Percentiles rank a stretch among this genome's conserved stretches.
Evolutionary conservation across 352 stramenopile genomes (phyloP).

Genomic region (Phytophthora europaea): DNA sequence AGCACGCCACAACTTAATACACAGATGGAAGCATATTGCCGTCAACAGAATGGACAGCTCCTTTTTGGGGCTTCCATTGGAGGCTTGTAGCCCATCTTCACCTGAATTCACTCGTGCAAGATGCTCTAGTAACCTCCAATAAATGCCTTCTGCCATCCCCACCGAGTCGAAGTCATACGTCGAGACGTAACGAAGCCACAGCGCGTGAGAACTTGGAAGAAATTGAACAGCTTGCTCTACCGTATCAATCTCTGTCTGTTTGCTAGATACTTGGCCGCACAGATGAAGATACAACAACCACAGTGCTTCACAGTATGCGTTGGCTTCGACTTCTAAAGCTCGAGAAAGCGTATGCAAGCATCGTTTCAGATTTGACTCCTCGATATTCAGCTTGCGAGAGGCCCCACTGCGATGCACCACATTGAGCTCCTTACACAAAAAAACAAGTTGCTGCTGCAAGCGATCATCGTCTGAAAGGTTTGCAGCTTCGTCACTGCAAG

Average conservation of each 20-base stretch:
- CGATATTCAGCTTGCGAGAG: conserved; percentile 20
- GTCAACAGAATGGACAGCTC: conserved; percentile 41
- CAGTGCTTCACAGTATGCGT: conserved; percentile 54
- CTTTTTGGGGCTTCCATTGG: conserved; percentile 12
- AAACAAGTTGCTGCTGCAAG: conserved; percentile 39
- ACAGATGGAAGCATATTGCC: conserved; percentile 47
- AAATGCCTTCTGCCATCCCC: conserved; percentile 35
- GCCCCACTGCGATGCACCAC: conserved; percentile 12
- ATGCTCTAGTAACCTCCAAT: conserved; percentile 49
- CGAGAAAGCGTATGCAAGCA: conserved; percentile 51
- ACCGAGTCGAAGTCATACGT: conserved; percentile 51
- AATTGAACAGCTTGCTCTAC: conserved; percentile 55
- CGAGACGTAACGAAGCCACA: conserved; percentile 57
- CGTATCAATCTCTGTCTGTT: conserved; percentile 47
- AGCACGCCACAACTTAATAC: conserved; percentile 43
- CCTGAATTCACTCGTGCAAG: conserved; percentile 22
- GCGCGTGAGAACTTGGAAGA: conserved; percentile 45
- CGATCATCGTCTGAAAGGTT: conserved; percentile 32
- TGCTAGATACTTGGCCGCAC: conserved; percentile 34
- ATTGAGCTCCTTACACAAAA: conserved; percentile 39
- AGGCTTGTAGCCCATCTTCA: conserved; percentile 3
- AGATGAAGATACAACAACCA: conserved; percentile 58
- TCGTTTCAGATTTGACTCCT: conserved; percentile 39
- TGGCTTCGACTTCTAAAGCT: conserved; percentile 55
- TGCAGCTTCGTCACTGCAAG: conserved; percentile 40